Conservation (phyloP, 2,329 filamentous ascomycete genomes). For the Scytalidium lignicola region DNA sequence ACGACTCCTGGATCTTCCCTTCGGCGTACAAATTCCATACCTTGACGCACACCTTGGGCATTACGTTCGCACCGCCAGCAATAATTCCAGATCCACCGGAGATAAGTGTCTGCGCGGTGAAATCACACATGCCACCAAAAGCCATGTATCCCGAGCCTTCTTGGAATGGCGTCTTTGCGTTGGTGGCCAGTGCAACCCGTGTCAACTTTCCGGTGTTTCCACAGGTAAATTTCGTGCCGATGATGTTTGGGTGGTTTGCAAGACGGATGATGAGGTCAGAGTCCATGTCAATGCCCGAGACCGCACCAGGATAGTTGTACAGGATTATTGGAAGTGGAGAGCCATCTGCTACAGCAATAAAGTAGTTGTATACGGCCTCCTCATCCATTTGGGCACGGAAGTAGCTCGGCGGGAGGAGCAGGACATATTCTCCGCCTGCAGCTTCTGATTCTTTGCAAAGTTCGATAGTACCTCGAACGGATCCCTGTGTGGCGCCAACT, state of each 20-base stretch:
- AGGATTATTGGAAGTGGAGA: slow-evolving; percentile 75
- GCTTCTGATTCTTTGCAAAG: slow-evolving; percentile 61
- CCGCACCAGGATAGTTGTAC: slow-evolving; percentile 89
- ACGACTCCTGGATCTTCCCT: slow-evolving; percentile 70
- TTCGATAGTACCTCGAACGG: slow-evolving; percentile 74
- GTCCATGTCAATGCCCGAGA: slow-evolving; percentile 84
- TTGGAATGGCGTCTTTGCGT: slow-evolving; percentile 61
- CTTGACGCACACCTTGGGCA: slow-evolving; percentile 74
- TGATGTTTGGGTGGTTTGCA: slow-evolving; percentile 74
- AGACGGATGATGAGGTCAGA: slow-evolving; percentile 79
- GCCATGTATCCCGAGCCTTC: slow-evolving; percentile 71
- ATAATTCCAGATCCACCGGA: slow-evolving; percentile 81
- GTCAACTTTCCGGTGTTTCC: slow-evolving; percentile 87
- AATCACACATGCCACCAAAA: slow-evolving; percentile 83
- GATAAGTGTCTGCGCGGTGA: slow-evolving; percentile 75
- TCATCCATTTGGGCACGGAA: slow-evolving; percentile 69
- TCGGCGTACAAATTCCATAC: slow-evolving; percentile 72
- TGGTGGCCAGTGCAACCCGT: slow-evolving; percentile 67
- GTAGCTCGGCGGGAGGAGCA: slow-evolving; percentile 78
- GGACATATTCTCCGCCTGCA: slow-evolving; percentile 73
- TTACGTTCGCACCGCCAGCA: slow-evolving; percentile 77
- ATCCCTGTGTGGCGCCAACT: slow-evolving; percentile 75
- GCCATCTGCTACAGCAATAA: slow-evolving; percentile 60
- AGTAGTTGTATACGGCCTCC: slow-evolving; percentile 69
- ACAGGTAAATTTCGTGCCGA: slow-evolving; percentile 89